Evolutionary conservation across 2,329 filamentous ascomycete species (phyloP), one percentile per base, ranked within the genome.

Genomic region (Diplocarpon mali): DNA sequence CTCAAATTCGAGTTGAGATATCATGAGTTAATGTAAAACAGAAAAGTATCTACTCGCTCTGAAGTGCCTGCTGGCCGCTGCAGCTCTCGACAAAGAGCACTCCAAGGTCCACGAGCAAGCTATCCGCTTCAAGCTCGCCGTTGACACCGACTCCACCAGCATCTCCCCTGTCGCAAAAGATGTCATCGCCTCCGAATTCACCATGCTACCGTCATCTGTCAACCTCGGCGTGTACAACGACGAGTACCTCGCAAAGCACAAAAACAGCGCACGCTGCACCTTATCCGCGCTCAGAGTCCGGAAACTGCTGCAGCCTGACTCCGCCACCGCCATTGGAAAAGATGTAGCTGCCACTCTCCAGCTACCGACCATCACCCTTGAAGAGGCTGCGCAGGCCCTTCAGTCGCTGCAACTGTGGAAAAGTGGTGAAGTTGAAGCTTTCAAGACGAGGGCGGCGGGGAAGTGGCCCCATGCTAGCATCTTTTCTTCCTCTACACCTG

Each of bases 41-140:
- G 89, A 79, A 61, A 95, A 95, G 69, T 87, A 85, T 59, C 67
- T 94, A 35, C 81, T 94, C 48, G 90, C 92, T 0, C 72, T 95
- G 47, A 85, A 86, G 58, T 95, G 86, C 64, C 74, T 98, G 43
- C 77, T 85, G 39, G 80, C 85, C 14, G 80, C 86, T 24, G 68
- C 78, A 44, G 70, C 73, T 2, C 69, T 95, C 29, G 80, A 92
- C 50, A 64, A 79, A 2, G 70, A 78, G 37, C 73, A 88, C 57
- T 75, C 85, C 10, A 78, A 73, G 51, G 73, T 90, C n/a, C 80
- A 89, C 60, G 78, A 87, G 58, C 85, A 92, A 62, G 70, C 75
- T 27, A 68, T 82, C 35, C 75, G 77, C 46, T 82, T 95, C 67
- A 78, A 77, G 51, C 71, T 79, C 54, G 69, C 75, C 29, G 64